These are phyloP conservation scores for Graphiopsis chlorocephala DNA, from an alignment of 2,329 filamentous ascomycete genomes.

Conservation along the genomic window DNA sequence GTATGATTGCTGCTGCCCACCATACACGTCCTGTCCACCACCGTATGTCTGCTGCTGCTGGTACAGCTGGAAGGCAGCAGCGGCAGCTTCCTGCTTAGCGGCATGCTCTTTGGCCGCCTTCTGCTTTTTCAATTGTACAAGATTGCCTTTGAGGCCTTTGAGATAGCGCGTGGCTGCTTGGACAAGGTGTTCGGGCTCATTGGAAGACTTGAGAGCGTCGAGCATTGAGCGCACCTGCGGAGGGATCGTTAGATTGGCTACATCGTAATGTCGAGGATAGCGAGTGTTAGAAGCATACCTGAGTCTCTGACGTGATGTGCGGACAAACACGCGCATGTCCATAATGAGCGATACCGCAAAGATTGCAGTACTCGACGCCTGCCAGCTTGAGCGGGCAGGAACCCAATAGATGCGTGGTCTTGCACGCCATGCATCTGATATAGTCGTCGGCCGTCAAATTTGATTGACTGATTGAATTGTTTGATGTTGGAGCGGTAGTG, in stretches of 20 bases:
- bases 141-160: slow-evolving; percentile 53
- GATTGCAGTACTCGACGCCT: slow-evolving; percentile 59
- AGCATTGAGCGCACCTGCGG: slow-evolving; percentile 62
- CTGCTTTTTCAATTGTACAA: slow-evolving; percentile 54
- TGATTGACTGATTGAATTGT: slow-evolving; percentile 16
- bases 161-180: slow-evolving; percentile 57
- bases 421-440: slow-evolving; percentile 54
- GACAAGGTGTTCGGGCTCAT: slow-evolving; percentile 54
- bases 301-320: slow-evolving; percentile 59
- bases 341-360: slow-evolving; percentile 63
- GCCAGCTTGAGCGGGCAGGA: slow-evolving; percentile 59
- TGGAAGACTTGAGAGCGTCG: slow-evolving; percentile 57
- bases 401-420: slow-evolving; percentile 53
- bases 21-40: background rate
- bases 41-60: background rate
- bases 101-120: slow-evolving; percentile 29
- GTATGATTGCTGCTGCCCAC: background rate
- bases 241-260: background rate
- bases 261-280: background rate
- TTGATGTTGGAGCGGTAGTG: background rate
- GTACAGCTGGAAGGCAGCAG: slow-evolving; percentile 3
- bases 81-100: slow-evolving; percentile 19
- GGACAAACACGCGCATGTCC: slow-evolving; percentile 58
- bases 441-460: slow-evolving; percentile 16
- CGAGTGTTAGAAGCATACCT: slow-evolving; percentile 23